These are phyloP conservation scores for Papiliotrema fonsecae DNA, from an alignment of 1,284 basidiomycete species.

Conservation along the genomic window DNA sequence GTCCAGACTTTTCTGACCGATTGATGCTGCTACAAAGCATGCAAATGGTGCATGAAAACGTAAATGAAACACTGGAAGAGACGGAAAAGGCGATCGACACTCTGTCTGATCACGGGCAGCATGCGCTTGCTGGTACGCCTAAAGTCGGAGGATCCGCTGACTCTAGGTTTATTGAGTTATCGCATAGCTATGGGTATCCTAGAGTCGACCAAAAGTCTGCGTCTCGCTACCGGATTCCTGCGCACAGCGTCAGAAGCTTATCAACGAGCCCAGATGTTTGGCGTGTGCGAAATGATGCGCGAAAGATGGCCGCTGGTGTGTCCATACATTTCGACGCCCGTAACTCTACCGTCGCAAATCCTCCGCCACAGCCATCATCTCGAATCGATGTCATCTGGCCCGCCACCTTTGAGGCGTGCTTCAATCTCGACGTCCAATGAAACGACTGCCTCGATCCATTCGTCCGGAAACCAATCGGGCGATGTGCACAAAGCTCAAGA, in stretches of 20 bases:
- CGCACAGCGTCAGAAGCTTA: slow-evolving; percentile 7
- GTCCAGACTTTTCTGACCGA: slow-evolving; percentile 1
- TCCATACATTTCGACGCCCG: neutral
- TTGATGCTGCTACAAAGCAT: neutral
- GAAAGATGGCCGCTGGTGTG: slow-evolving; percentile 9
- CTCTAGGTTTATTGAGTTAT: slow-evolving; percentile 19
- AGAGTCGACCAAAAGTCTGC: slow-evolving; percentile 4
- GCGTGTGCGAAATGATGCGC: slow-evolving; percentile 17
- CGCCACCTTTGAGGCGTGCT: slow-evolving; percentile 4
- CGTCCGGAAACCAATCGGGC: neutral
- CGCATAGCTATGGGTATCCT: slow-evolving; percentile 12
- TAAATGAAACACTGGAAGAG: neutral
- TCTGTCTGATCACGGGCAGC: slow-evolving; percentile 7
- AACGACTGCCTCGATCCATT: slow-evolving; percentile 1
- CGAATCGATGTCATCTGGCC: too few species aligned
- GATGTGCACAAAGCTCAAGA: neutral
- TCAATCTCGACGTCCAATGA: slow-evolving; percentile 7
- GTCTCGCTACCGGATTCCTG: slow-evolving; percentile 7
- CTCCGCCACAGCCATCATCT: too few species aligned
- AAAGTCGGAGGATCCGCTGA: neutral
- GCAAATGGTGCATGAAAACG: neutral
- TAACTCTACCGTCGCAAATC: slow-evolving; percentile 12
- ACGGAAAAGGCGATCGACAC: slow-evolving; percentile 16
- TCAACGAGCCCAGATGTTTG: slow-evolving; percentile 6
- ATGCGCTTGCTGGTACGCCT: slow-evolving; percentile 11